Base-by-base conservation (phyloP, 2,329 filamentous ascomycete species). In the Cytospora piceae region DNA sequence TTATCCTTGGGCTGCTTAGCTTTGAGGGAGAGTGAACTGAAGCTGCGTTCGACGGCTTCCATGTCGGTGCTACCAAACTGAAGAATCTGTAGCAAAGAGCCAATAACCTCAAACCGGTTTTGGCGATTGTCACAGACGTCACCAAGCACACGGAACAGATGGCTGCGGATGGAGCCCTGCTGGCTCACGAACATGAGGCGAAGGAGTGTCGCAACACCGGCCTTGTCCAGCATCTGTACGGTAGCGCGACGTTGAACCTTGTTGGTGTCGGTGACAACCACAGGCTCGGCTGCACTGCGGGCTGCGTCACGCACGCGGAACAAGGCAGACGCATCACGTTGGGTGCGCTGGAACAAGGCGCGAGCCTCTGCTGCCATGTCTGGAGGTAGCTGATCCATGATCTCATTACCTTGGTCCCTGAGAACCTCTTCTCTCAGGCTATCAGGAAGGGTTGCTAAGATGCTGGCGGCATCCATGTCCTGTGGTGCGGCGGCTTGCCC, bases 141-240 rank as follows among this genome's bases (percentile, higher is more conserved):
- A 68, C 92, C 88, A 60, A 99, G 88, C 61, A 99, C 92, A 63
- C 90, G 89, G 74, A 95, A 94, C 61, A 99, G 83, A 67, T 93
- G 91, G 68, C 85, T 87, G 70, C 93, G 92, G 58, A 95, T 90
- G 68, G 92, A 95, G 27, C 92, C 92, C 69, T 94, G 92, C 70
- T 97, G 92, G 57, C 92, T 91, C 72, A 98, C 93, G 76, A 99
- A 99, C 94, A 99, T 97, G 12, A 99, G 85, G n/a, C 96, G 92
- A 53, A 99, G 84, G 39, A 99, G 82, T n/a, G 95, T 98, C 31
- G 96, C 95, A 70, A 99, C 90, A 31, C 96, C 95, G 56, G 94
- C 86, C 78, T 97, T 97, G 77, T 99, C 95, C 34, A 99, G 86
- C 90, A 99, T 97, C 75, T 99, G 95, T 29, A 97, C 91, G 65